A percentile compares a stretch with the other conserved stretches of the same genome.
phyloP scores from a whole-genome alignment of 73 alveolate species.

The Paramecium sonneborni region DNA sequence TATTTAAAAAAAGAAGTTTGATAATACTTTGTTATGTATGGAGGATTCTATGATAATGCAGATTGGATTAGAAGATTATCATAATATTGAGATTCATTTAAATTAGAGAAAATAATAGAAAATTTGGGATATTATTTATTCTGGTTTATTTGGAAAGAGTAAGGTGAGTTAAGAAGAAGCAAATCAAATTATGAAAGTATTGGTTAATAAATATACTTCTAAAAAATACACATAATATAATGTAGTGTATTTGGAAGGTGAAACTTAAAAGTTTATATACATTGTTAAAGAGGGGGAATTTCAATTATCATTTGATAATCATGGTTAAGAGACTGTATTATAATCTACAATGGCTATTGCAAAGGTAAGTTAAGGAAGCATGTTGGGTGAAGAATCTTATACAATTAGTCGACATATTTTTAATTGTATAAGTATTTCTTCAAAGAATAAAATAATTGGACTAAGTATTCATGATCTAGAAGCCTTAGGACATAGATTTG shows the following conservation, averaged over 20 bases:
- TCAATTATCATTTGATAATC: background rate
- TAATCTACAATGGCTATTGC: background rate
- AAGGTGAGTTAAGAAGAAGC: background rate
- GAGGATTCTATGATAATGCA: background rate
- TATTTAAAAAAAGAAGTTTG: background rate
- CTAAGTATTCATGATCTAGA: background rate
- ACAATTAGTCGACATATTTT: background rate
- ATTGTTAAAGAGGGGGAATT: background rate
- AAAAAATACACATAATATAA: background rate
- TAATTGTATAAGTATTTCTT: background rate
- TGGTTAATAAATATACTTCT: background rate
- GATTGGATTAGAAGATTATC: background rate
- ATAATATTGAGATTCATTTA: background rate
- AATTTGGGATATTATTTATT: background rate
- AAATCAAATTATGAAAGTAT: conserved; percentile 1
- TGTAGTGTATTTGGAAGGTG: background rate
- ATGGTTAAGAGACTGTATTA: background rate
- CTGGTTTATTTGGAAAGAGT: background rate
- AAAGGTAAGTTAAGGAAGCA: background rate
- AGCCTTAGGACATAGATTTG: conserved; percentile 4
- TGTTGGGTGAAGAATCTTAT: background rate
- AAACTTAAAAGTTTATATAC: background rate
- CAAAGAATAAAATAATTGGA: background rate
- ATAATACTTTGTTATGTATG: background rate
- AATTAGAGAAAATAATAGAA: background rate